Base-by-base conservation (phyloP, 164 flowering plant species). In the Berberis vulgaris region DNA sequence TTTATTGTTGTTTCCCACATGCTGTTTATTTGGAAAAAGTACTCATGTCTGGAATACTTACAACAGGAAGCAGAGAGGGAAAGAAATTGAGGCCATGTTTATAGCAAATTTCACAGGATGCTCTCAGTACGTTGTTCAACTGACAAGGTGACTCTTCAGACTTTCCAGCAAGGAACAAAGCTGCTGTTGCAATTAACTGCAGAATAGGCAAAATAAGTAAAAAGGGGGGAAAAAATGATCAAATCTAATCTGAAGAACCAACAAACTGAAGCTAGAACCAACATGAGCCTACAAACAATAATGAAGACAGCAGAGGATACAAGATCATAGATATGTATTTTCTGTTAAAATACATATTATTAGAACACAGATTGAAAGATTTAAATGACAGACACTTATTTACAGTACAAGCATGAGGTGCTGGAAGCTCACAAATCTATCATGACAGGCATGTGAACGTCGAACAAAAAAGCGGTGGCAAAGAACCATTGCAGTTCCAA, bases 381-480 rank as follows among this genome's bases (percentile, higher is more conserved):
- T 26, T 26, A 26, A 26, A 26, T 26, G 26, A 26, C 26, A 26
- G 26, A 26, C 26, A 26, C 26, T 0, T 26, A 26, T 26, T 26
- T 26, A 26, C 26, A 26, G 26, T 53, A 53, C 8, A 40, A 60
- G 38, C 41, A 47, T 1, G 13, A n/a, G 43, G 40, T 11, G 26
- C 11, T 2, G 10, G 46, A 65, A 65, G 81, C 97, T 88, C 71
- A 94, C 98, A 82, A 79, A 94, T 94, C 98, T 83, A 74, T 94
- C 95, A 68, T 94, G 91, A 65, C 79, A 86, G 60, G 97, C 98
- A 82, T 94, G 98, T 12, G 98, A 94, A 60, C 86, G 76, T 44
- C 91, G 87, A 60, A 86, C 84, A 78, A 94, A 94, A 76, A 94
- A 94, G 41, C 98, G 91, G 74, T 94, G 98, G 78, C 98, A 94